phyloP scores from a whole-genome alignment of 2,329 filamentous ascomycete genomes.

The Apiospora koreana region DNA sequence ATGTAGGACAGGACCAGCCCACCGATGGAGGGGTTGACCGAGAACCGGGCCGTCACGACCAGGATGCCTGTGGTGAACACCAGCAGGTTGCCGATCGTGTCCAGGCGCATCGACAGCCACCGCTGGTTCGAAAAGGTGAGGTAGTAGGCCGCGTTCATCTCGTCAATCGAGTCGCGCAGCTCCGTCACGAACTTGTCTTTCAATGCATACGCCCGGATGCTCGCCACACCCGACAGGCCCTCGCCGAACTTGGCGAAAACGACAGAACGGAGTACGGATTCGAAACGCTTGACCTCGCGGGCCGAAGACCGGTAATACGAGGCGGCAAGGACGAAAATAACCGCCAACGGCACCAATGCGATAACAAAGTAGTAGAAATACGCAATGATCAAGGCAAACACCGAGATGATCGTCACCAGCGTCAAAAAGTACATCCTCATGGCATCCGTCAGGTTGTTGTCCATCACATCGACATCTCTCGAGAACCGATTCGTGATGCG shows the following conservation, averaged over 20 bases:
- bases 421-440: slow-evolving; percentile 93
- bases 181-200: slow-evolving; percentile 71
- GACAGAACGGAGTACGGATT: slow-evolving; percentile 81
- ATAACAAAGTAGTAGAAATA: slow-evolving; percentile 87
- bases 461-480: slow-evolving; percentile 94
- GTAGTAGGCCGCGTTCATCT: slow-evolving; percentile 94
- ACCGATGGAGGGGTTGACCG: slow-evolving; percentile 78
- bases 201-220: slow-evolving; percentile 87
- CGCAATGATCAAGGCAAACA: slow-evolving; percentile 90
- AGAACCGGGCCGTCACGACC: slow-evolving; percentile 88
- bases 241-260: slow-evolving; percentile 94
- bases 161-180: slow-evolving; percentile 74
- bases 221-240: slow-evolving; percentile 79
- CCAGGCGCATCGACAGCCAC: slow-evolving; percentile 85
- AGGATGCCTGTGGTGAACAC: slow-evolving; percentile 89
- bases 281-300: slow-evolving; percentile 91
- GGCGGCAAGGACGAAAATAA: slow-evolving; percentile 79
- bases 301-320: slow-evolving; percentile 90
- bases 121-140: slow-evolving; percentile 94
- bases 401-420: slow-evolving; percentile 75
- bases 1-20: slow-evolving; percentile 94
- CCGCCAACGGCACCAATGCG: slow-evolving; percentile 63
- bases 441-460: slow-evolving; percentile 85
- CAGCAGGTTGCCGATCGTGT: slow-evolving; percentile 78
- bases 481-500: slow-evolving; percentile 97